Base-by-base conservation (phyloP, 805 yeast genomes). In the Cyberlindnera xishuangbannaensis region DNA sequence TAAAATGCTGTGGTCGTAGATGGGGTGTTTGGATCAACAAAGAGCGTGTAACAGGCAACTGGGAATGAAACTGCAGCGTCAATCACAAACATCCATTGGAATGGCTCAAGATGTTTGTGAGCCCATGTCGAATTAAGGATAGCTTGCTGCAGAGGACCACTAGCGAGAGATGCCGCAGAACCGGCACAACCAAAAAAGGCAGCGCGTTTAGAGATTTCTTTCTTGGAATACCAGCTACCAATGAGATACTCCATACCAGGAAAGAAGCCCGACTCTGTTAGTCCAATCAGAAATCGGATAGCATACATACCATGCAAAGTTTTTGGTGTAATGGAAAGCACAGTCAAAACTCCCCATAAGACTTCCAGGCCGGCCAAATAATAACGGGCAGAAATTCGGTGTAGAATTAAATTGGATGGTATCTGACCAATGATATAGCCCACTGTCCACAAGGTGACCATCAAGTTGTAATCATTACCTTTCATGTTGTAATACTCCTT, bases 391-490 rank as follows among this genome's bases (percentile, higher is more conserved):
- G 68, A 59, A 10, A 67, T 51, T 24, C 61, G 48, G 40, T 63
- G 68, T 26, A 68, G 47, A 13, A 70, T 50, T 37, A 57, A 43
- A 27, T 63, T 63, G 1, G 72, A 61, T 7, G 76, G 77, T 15
- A 70, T 56, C 39, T 65, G 71, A 3, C 75, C 76, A 29, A 72
- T 46, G 27, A 69, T 61, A 38, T 71, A 71, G 4, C 77, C 78
- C 12, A 66, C 65, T 1, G 75, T 64, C 65, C 67, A 71, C 18
- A 62, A 40, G 0, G 75, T 61, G 3, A 53, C 48, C 48, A 69
- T 42, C 37, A 63, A 61, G 45, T 72, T 71, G 42, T 62, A 65
- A 36, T 72, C 84, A 45, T 36, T 38, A 14, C 51, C 48, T 17
- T 30, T 30, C 39, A 24, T 41, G 33, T 22, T 28, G 19, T 36